A percentile compares a stretch with the other conserved stretches of the same genome.
Evolutionary conservation across 2,329 filamentous ascomycete species (phyloP).

Genomic region (Pseudopithomyces chartarum): DNA sequence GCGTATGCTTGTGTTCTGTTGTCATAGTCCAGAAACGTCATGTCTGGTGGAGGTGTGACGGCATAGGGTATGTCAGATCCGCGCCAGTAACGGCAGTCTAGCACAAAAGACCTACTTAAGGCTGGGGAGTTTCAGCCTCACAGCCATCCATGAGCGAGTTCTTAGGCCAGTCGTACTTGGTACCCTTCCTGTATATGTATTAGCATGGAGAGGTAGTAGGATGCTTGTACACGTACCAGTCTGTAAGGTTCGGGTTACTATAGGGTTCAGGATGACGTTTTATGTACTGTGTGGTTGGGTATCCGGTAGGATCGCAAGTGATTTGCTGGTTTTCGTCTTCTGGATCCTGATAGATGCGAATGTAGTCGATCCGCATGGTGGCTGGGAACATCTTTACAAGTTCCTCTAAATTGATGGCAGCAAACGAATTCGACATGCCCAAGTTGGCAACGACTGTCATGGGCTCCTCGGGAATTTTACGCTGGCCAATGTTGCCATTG

Average conservation of each 20-base stretch:
- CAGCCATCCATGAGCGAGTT: constrained; percentile 67
- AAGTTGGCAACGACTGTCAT: constrained; percentile 71
- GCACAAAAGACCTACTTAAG: not conserved
- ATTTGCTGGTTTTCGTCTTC: constrained; percentile 60
- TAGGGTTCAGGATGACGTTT: constrained; percentile 65
- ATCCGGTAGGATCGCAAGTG: constrained; percentile 71
- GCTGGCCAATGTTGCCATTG: constrained; percentile 72
- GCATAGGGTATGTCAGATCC: constrained; percentile 15
- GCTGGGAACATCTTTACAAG: constrained; percentile 63
- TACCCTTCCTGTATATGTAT: constrained; percentile 46
- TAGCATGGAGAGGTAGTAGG: constrained; percentile 6
- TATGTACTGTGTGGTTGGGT: constrained; percentile 71
- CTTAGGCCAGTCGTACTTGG: constrained; percentile 64
- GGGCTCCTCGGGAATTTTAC: constrained; percentile 69
- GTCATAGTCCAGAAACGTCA: constrained; percentile 30
- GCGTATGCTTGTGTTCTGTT: constrained; percentile 37
- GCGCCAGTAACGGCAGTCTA: not conserved
- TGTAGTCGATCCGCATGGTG: constrained; percentile 70
- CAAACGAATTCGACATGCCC: constrained; percentile 71
- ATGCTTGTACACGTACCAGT: constrained; percentile 56
- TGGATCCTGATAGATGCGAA: constrained; percentile 71
- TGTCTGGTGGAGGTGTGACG: constrained; percentile 31
- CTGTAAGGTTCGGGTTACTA: constrained; percentile 66
- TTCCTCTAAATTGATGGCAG: constrained; percentile 63
- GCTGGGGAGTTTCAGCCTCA: constrained; percentile 22